Evolutionary conservation across 805 yeast genomes (phyloP), one percentile per base, ranked within the genome.

Genomic region (Starmerella asiatica): DNA sequence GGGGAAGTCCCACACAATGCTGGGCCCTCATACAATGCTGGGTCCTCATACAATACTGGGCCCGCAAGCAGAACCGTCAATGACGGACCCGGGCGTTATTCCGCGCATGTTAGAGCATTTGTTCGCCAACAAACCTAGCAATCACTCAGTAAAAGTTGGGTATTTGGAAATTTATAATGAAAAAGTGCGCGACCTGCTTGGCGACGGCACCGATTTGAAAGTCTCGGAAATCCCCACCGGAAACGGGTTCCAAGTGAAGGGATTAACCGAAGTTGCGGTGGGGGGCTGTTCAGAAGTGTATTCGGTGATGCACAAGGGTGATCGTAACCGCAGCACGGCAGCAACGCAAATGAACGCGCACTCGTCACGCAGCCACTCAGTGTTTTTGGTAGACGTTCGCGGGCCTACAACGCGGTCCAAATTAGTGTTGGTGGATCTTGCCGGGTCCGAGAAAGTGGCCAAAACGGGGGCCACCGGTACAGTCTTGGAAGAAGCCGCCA

Each of bases 91-190:
- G 30, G 95, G 95, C 2, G 63, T 80, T 20, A 75, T 79, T 15
- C 93, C 93, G 0, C 64, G 91, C 26, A 71, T 81, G 14, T 68
- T 79, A 15, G 77, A 76, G 37, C 69, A 69, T 41, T 63, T 85
- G 4, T 85, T 83, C 53, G 34, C 19, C 7, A 60, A 65, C 15
- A 62, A 63, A 30, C 76, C 79, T 12, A 57, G 63, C 28, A 76
- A 69, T 51, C 40, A 31, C 36, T 71, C 73, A 1, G 76, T 83
- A 9, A 71, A 74, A 4, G 77, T 81, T 1, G 75, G 83, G 12
- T 77, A 75, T 47, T 67, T 82, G 75, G 95, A 86, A 53, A 75
- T 86, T 11, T 79, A 81, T 57, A 71, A 79, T 67, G 95, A 86
- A 47, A 71, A 70, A 32, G 69, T 85, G 30, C 63, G 70, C 45